phyloP scores from a whole-genome alignment of 768 basidiomycete species.

The Pleurotus giganteus region DNA sequence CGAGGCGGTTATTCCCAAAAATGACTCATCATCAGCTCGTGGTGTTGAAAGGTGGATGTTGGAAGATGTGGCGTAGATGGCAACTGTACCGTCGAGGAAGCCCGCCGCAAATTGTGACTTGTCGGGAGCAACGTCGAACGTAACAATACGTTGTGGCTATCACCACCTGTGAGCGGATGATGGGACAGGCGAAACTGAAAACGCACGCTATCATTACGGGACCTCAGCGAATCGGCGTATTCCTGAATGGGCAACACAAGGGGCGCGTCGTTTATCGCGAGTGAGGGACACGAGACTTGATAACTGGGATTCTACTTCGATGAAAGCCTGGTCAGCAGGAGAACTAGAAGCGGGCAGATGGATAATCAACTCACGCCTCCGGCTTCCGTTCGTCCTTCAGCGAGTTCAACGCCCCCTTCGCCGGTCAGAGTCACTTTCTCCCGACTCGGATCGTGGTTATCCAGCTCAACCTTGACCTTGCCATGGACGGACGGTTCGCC shows the following conservation, averaged over 20 bases:
- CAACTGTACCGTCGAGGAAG: conserved; percentile 57
- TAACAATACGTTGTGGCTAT: conserved; percentile 55
- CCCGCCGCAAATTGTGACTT: conserved; percentile 57
- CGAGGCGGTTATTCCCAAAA: conserved; percentile 6
- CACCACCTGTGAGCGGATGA: not conserved
- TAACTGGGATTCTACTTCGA: conserved; percentile 29
- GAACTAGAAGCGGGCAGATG: conserved; percentile 1
- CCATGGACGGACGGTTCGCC: conserved; percentile 60
- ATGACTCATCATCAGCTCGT: not conserved
- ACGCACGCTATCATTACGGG: conserved; percentile 40
- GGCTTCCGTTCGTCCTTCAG: conserved; percentile 7
- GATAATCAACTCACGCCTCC: conserved; percentile 26
- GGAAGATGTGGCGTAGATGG: conserved; percentile 41
- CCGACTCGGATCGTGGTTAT: conserved; percentile 54
- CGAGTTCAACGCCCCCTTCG: not conserved
- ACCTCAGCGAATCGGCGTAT: conserved; percentile 44
- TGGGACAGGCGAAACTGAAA: not conserved
- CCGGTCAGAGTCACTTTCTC: conserved; percentile 38
- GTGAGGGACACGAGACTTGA: conserved; percentile 41
- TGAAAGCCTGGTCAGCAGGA: conserved; percentile 2
- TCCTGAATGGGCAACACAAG: conserved; percentile 51
- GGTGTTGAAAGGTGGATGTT: conserved; percentile 16
- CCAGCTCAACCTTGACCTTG: conserved; percentile 52
- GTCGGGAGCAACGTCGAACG: conserved; percentile 63
- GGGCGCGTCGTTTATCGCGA: conserved; percentile 45